Conservation (phyloP, 495 filamentous ascomycete genomes). For the Diplogelasinospora grovesii region DNA sequence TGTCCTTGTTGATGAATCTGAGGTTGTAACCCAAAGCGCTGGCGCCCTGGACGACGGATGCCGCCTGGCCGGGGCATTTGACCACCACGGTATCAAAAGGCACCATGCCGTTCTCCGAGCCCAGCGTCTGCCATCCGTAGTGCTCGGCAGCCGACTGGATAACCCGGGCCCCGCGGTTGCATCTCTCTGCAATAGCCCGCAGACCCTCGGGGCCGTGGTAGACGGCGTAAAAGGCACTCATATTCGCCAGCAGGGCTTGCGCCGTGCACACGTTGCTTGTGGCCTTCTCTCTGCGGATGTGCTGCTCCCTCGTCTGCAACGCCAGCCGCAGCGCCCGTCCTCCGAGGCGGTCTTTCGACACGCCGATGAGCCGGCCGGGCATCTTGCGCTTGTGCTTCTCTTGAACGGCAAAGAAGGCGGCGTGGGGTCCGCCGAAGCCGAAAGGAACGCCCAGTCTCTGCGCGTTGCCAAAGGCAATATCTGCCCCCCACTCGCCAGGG, state of each 20-base stretch:
- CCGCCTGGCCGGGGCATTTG: conserved; percentile 23
- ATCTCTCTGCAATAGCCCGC: conserved; percentile 74
- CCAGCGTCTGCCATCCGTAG: conserved; percentile 61
- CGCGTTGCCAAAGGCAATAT: conserved; percentile 95
- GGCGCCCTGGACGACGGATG: neutral
- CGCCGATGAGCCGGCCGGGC: conserved; percentile 84
- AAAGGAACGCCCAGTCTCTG: conserved; percentile 92
- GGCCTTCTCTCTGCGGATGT: conserved; percentile 95
- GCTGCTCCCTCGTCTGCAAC: conserved; percentile 92
- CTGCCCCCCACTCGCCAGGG: conserved; percentile 92
- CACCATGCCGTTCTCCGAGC: conserved; percentile 46
- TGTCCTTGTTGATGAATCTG: conserved; percentile 15
- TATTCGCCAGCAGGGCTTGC: conserved; percentile 91
- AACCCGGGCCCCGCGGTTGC: conserved; percentile 62
- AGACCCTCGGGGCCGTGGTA: conserved; percentile 90
- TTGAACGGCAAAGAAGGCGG: conserved; percentile 90
- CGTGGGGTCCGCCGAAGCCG: conserved; percentile 92
- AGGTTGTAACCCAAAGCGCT: neutral
- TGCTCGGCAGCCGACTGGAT: conserved; percentile 59
- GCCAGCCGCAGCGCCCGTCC: conserved; percentile 80
- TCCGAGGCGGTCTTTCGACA: conserved; percentile 87
- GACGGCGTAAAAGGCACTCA: conserved; percentile 96
- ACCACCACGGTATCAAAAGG: conserved; percentile 82
- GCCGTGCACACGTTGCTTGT: conserved; percentile 99
- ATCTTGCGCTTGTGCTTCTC: conserved; percentile 97